A percentile compares a stretch with the other conserved stretches of the same genome.
phyloP scores from a whole-genome alignment of 2,329 filamentous ascomycete genomes.

The Penicillium occitanis region DNA sequence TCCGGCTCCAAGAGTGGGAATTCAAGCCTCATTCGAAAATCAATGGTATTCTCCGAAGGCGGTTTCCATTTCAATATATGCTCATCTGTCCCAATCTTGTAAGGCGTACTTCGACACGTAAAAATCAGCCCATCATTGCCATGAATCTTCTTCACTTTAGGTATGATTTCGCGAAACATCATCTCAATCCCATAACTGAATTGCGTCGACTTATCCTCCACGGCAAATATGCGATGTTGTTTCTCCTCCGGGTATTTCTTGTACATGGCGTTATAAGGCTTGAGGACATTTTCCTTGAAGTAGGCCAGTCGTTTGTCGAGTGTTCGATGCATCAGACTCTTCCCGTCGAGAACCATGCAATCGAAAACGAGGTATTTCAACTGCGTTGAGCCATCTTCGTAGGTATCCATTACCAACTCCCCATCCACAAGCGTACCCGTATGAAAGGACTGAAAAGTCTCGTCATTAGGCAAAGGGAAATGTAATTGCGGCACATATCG shows the following conservation, averaged over 20 bases:
- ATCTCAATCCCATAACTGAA: constrained; percentile 83
- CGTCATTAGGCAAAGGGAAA: constrained; percentile 70
- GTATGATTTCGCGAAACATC: constrained; percentile 88
- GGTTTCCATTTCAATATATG: constrained; percentile 99
- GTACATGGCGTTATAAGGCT: constrained; percentile 71
- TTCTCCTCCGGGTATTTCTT: constrained; percentile 73
- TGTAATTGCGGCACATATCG: constrained; percentile 79
- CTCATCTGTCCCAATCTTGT: constrained; percentile 85
- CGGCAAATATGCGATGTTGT: constrained; percentile 70
- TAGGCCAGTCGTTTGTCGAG: constrained; percentile 88
- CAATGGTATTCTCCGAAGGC: constrained; percentile 89
- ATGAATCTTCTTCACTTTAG: constrained; percentile 69
- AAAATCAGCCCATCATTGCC: constrained; percentile 97
- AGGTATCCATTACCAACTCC: constrained; percentile 84
- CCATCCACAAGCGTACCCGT: constrained; percentile 82
- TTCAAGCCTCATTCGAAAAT: constrained; percentile 76
- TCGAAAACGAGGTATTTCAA: constrained; percentile 92
- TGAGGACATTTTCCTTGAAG: constrained; percentile 75
- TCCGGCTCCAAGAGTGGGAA: constrained; percentile 73
- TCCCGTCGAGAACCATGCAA: constrained; percentile 77
- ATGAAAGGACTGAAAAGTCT: constrained; percentile 66
- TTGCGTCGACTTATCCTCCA: constrained; percentile 88
- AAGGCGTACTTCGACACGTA: constrained; percentile 84
- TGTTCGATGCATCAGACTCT: constrained; percentile 72
- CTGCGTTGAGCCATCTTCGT: constrained; percentile 64